These are phyloP conservation scores for Geranomyces variabilis DNA, from an alignment of 192 early-diverging fungal species.

Conservation along the genomic window DNA sequence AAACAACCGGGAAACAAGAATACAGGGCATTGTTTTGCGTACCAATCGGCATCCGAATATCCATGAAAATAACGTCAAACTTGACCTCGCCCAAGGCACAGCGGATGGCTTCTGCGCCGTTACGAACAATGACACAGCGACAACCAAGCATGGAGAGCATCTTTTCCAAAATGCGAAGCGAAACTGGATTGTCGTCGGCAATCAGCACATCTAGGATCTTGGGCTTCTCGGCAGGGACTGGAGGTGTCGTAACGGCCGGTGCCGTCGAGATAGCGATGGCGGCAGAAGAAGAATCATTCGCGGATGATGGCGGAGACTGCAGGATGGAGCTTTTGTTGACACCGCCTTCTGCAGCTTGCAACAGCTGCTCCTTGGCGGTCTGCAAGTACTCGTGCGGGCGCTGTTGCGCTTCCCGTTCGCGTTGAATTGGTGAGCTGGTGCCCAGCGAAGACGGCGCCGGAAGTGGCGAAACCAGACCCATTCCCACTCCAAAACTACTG, in stretches of 20 bases:
- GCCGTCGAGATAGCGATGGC: not conserved
- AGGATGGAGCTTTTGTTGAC: constrained; percentile 10
- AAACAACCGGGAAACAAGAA: not conserved
- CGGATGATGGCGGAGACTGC: not conserved
- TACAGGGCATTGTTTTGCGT: constrained; percentile 23
- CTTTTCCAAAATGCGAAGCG: constrained; percentile 88
- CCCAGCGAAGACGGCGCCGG: not conserved
- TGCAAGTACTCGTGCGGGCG: constrained; percentile 29
- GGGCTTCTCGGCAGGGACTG: not conserved
- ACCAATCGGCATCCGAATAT: constrained; percentile 91
- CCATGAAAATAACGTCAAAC: constrained; percentile 95
- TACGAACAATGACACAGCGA: constrained; percentile 81
- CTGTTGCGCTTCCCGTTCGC: constrained; percentile 13
- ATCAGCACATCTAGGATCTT: constrained; percentile 62
- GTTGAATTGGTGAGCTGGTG: not conserved
- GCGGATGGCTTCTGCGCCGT: constrained; percentile 89
- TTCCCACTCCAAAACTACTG: constrained; percentile 33
- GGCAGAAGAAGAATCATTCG: not conserved
- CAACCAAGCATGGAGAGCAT: constrained; percentile 75
- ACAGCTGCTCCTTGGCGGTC: constrained; percentile 37
- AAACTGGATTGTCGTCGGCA: constrained; percentile 91
- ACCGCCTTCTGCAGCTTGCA: no score
- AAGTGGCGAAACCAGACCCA: not conserved
- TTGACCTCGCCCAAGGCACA: constrained; percentile 85
- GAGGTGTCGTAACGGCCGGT: not conserved